Percentiles rank a stretch among this genome's conserved stretches.
These are phyloP conservation scores for Periconia digitata DNA, from an alignment of 2,329 filamentous ascomycete genomes.

Conservation along the genomic window DNA sequence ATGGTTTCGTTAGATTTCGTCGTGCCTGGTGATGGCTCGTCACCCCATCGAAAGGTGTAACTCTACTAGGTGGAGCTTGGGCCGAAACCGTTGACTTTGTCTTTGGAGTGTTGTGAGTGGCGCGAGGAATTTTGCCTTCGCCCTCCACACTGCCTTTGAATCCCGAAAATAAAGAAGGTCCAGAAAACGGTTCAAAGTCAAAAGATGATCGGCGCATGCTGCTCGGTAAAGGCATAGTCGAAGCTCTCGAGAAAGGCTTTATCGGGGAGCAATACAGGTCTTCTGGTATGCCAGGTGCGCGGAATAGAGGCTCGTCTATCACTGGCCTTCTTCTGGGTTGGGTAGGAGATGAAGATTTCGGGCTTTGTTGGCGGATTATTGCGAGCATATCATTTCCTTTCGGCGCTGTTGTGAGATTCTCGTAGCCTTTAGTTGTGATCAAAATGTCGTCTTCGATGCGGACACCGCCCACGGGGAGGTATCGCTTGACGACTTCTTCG, in stretches of 20 bases:
- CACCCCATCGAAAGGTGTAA: too few species aligned
- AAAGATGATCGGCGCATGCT: slow-evolving; percentile 1
- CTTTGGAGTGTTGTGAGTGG: too few species aligned
- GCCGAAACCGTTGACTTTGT: too few species aligned
- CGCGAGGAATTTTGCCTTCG: slow-evolving; percentile 4
- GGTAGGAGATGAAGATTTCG: slow-evolving; percentile 2
- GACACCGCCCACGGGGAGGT: slow-evolving; percentile 80
- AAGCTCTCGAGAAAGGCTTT: slow-evolving; percentile 20
- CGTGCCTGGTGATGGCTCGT: too few species aligned
- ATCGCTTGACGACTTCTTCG: slow-evolving; percentile 68
- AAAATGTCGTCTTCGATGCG: slow-evolving; percentile 73
- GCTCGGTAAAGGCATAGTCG: slow-evolving; percentile 22
- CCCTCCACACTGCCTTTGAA: slow-evolving; percentile 29
- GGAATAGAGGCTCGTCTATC: slow-evolving; percentile 14
- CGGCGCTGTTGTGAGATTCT: slow-evolving; percentile 72
- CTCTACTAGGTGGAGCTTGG: too few species aligned
- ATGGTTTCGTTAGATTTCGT: background rate
- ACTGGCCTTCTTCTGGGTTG: background rate
- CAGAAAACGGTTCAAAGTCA: slow-evolving; percentile 21
- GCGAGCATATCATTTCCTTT: slow-evolving; percentile 68
- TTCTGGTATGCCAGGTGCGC: slow-evolving; percentile 30
- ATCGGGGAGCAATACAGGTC: slow-evolving; percentile 12
- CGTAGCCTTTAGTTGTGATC: slow-evolving; percentile 67
- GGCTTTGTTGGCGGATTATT: slow-evolving; percentile 47
- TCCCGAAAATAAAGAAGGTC: slow-evolving; percentile 22